phyloP scores from a whole-genome alignment of 768 basidiomycete genomes.

The Termitomyces sp. region DNA sequence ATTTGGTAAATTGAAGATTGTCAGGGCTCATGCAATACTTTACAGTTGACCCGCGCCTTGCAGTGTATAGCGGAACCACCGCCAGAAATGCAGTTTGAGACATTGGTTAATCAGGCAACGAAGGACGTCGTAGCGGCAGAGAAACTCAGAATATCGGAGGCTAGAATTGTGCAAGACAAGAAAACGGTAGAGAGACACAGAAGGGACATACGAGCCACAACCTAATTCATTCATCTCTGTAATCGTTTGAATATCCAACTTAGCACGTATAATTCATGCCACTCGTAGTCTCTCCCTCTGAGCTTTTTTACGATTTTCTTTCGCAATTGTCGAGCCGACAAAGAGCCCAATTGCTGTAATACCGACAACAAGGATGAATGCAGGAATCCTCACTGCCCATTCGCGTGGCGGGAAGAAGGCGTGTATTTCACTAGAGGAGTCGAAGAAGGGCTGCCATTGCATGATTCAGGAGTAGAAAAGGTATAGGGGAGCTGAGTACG shows the following conservation, averaged over 20 bases:
- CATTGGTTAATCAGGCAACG: constrained; percentile 53
- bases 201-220: constrained; percentile 13
- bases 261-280: constrained; percentile 36
- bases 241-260: background rate
- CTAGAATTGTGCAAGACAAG: constrained; percentile 26
- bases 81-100: constrained; percentile 38
- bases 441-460: constrained; percentile 71
- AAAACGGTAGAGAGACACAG: constrained; percentile 25
- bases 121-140: constrained; percentile 69
- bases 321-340: constrained; percentile 70
- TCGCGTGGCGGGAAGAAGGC: constrained; percentile 81
- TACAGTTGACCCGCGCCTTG: constrained; percentile 54
- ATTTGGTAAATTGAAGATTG: background rate
- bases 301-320: constrained; percentile 69
- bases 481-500: constrained; percentile 21
- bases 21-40: background rate
- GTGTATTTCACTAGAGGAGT: constrained; percentile 69
- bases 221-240: constrained; percentile 1
- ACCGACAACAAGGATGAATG: constrained; percentile 77
- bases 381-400: constrained; percentile 89
- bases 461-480: constrained; percentile 8
- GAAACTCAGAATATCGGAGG: constrained; percentile 56
- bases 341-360: constrained; percentile 78
- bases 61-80: constrained; percentile 49
- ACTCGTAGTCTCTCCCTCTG: constrained; percentile 59